A percentile compares a stretch with the other conserved stretches of the same genome.
phyloP scores from a whole-genome alignment of 2,329 filamentous ascomycete genomes.

The Fusarium sp. region DNA sequence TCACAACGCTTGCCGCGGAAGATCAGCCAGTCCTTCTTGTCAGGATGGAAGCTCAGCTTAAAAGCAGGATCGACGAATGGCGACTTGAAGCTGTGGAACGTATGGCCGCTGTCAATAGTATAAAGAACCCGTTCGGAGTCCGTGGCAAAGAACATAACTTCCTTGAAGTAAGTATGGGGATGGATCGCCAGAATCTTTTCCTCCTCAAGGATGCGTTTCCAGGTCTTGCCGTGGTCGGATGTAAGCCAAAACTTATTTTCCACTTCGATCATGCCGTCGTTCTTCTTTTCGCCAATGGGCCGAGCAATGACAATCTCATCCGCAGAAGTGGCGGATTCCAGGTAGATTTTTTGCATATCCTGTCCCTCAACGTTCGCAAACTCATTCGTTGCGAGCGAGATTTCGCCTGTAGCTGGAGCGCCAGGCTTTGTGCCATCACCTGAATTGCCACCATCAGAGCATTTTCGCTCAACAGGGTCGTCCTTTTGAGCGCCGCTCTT shows the following conservation, averaged over 20 bases:
- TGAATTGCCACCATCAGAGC: conserved; percentile 71
- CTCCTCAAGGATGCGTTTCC: conserved; percentile 78
- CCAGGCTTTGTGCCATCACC: conserved; percentile 56
- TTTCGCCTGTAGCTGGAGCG: conserved; percentile 75
- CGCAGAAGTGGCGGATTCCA: conserved; percentile 73
- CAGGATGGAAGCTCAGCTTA: conserved; percentile 84
- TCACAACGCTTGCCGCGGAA: conserved; percentile 87
- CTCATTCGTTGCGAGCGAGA: conserved; percentile 71
- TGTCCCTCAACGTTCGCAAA: conserved; percentile 72
- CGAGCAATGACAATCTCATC: conserved; percentile 81
- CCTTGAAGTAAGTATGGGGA: conserved; percentile 85
- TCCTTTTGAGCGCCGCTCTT: conserved; percentile 76
- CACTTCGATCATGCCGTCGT: conserved; percentile 50
- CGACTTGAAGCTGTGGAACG: conserved; percentile 80
- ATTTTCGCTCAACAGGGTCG: conserved; percentile 80
- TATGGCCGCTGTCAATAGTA: conserved; percentile 83
- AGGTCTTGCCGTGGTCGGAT: conserved; percentile 89
- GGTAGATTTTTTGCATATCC: conserved; percentile 75
- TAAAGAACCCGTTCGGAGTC: conserved; percentile 77
- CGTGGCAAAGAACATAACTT: conserved; percentile 90
- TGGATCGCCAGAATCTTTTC: conserved; percentile 80
- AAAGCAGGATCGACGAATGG: conserved; percentile 65
- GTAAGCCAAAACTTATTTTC: conserved; percentile 79
- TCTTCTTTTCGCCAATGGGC: conserved; percentile 57
- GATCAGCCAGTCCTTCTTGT: conserved; percentile 89